Percentiles rank a stretch among this genome's conserved stretches.
Evolutionary conservation across 306 rosid species (phyloP).

Genomic region (Fragaria nilgerrensis): DNA sequence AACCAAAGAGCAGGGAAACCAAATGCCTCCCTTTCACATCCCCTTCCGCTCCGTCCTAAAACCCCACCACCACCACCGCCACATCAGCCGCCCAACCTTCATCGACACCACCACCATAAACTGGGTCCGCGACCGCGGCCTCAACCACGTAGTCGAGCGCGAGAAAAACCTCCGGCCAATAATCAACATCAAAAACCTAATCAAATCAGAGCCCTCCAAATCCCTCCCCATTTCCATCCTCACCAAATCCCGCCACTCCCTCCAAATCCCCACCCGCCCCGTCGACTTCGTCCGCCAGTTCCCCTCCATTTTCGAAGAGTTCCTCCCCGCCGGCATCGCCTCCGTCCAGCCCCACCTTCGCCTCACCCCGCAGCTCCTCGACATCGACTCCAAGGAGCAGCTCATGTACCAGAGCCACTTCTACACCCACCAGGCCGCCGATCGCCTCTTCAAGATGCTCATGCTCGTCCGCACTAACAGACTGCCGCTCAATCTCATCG

Average conservation of each 20-base stretch:
- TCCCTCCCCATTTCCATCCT: conserved; percentile 66
- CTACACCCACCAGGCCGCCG: conserved; percentile 56
- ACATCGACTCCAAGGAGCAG: conserved; percentile 51
- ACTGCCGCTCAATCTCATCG: conserved; percentile 44
- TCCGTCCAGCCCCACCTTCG: conserved; percentile 47
- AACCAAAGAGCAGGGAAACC: background rate
- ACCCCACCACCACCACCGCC: conserved; percentile 1
- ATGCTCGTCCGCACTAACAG: conserved; percentile 59
- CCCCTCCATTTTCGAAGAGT: conserved; percentile 66
- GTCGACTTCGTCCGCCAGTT: conserved; percentile 61
- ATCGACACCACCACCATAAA: conserved; percentile 41
- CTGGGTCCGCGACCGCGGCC: conserved; percentile 77
- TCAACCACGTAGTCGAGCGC: conserved; percentile 83
- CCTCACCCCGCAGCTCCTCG: conserved; percentile 45
- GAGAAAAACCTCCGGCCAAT: conserved; percentile 65
- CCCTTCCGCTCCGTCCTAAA: conserved; percentile 30
- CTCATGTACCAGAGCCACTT: conserved; percentile 39
- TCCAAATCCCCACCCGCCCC: conserved; percentile 61
- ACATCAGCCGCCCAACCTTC: conserved; percentile 37
- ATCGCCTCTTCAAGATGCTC: conserved; percentile 57
- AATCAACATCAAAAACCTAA: conserved; percentile 49
- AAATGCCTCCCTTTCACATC: conserved; percentile 26
- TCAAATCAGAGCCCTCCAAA: conserved; percentile 66
- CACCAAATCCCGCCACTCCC: conserved; percentile 37
- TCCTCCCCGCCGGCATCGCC: conserved; percentile 45